These are phyloP conservation scores for Smallanthus sonchifolius DNA, from an alignment of 129 eudicot genomes.

Conservation along the genomic window DNA sequence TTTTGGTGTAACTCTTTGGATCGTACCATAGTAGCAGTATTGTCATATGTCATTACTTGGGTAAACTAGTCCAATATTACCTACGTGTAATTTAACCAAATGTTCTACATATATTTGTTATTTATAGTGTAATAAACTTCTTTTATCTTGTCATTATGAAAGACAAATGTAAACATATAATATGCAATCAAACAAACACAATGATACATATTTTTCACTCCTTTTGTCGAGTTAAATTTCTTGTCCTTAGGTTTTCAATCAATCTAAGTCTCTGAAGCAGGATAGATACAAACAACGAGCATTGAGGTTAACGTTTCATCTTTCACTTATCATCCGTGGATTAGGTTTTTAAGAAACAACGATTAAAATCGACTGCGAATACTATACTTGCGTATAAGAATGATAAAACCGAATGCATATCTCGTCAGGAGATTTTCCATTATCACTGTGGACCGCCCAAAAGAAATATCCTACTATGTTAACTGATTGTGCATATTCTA, in stretches of 20 bases:
- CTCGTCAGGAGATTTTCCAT: slow-evolving; percentile 53
- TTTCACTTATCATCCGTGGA: neutral
- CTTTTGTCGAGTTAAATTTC: neutral
- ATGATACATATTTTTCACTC: neutral
- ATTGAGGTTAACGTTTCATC: neutral
- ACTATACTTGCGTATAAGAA: neutral
- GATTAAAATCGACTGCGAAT: neutral
- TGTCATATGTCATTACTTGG: too few relatives aligned
- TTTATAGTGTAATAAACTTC: neutral
- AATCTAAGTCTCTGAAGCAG: too few relatives aligned
- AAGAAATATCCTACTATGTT: slow-evolving; percentile 70
- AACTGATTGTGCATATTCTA: neutral
- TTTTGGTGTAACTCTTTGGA: too few relatives aligned
- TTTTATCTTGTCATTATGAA: neutral
- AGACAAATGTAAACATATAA: neutral
- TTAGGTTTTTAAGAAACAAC: neutral
- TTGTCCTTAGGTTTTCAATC: neutral
- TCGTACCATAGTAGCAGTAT: too few relatives aligned
- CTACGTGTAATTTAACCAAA: too few relatives aligned
- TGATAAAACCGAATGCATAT: slow-evolving; percentile 16
- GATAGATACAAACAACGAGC: neutral
- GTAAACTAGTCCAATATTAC: too few relatives aligned
- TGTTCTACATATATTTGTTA: too few relatives aligned
- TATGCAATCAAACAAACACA: neutral
- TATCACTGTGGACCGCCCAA: slow-evolving; percentile 59